These are phyloP conservation scores for Cinchona pubescens DNA, from an alignment of 257 asterid genomes.

Conservation along the genomic window DNA sequence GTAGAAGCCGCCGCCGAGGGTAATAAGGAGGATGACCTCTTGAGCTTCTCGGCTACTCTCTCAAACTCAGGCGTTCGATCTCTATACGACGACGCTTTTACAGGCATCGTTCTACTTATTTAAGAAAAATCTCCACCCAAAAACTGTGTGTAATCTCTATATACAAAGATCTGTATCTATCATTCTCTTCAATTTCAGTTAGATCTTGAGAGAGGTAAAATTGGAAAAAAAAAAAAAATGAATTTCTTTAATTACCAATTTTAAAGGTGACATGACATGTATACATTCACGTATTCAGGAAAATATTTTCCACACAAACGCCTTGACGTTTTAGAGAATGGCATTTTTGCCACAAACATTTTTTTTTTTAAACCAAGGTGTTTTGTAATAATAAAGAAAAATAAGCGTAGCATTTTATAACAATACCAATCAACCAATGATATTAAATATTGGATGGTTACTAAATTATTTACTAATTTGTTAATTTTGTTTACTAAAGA, in stretches of 20 bases:
- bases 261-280: background rate
- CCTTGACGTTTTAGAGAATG: background rate
- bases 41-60: slow-evolving; percentile 22
- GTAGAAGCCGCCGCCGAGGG: slow-evolving; percentile 9
- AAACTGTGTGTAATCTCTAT: no score
- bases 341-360: background rate
- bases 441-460: no score
- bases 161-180: background rate
- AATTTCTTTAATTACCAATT: background rate
- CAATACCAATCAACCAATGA: background rate
- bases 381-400: no score
- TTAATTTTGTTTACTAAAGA: background rate
- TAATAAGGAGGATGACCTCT: slow-evolving; percentile 13
- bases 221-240: background rate
- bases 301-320: background rate
- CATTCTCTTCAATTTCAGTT: background rate
- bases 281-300: no score
- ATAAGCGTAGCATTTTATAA: no score
- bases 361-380: background rate
- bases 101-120: slow-evolving; percentile 16
- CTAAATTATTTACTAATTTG: background rate
- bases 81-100: slow-evolving; percentile 18
- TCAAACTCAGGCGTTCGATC: slow-evolving; percentile 30
- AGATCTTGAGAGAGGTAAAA: background rate
- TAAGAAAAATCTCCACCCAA: no score